Conservation (phyloP, 257 asterid species). For the Echites panduratus region DNA sequence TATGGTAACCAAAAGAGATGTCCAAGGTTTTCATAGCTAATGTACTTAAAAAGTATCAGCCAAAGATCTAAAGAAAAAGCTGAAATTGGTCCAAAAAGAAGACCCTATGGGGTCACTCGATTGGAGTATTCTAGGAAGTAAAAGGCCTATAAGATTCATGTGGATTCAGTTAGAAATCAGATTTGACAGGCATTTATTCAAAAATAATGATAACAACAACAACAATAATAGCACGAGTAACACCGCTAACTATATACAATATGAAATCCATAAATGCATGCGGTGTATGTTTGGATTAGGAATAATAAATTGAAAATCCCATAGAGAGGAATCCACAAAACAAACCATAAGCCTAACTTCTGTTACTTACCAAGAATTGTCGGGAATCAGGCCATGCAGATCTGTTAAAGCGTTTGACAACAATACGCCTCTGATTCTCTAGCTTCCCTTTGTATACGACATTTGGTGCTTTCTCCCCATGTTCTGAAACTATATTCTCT, state of each 20-base stretch:
- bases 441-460: constrained; percentile 85
- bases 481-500: constrained; percentile 91
- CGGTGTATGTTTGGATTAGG: background rate
- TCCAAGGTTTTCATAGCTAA: constrained; percentile 5
- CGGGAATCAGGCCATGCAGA: constrained; percentile 88
- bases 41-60: constrained; percentile 4
- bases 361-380: constrained; percentile 69
- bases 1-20: constrained; percentile 10
- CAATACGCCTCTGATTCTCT: constrained; percentile 79
- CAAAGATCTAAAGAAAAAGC: background rate
- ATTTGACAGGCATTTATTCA: background rate
- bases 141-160: background rate
- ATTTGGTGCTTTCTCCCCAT: constrained; percentile 96
- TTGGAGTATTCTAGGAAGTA: background rate
- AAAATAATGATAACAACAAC: background rate
- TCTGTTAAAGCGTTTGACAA: constrained; percentile 89
- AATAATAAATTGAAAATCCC: background rate
- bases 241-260: no score
- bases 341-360: background rate
- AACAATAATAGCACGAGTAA: background rate
- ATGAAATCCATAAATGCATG: background rate
- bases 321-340: background rate
- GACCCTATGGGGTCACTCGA: background rate
- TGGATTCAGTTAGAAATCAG: background rate
- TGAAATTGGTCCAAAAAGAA: background rate